Evolutionary conservation across 108 stramenopile genomes (phyloP).

Genomic region (Epipyxis sp.): DNA sequence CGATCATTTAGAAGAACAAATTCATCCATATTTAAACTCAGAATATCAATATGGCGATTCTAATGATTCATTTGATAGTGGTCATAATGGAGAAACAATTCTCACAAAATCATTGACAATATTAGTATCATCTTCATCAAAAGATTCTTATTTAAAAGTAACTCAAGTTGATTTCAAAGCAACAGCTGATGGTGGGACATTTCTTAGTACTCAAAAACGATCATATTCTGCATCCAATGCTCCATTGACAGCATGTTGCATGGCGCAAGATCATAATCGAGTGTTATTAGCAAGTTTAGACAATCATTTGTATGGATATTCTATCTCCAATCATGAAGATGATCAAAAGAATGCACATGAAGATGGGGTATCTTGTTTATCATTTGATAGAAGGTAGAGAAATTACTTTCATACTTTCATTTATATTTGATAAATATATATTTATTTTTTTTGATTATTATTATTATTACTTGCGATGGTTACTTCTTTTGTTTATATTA

Average conservation of each 20-base stretch:
- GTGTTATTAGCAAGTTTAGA: conserved; percentile 15
- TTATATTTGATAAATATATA: conserved; percentile 34
- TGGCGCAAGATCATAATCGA: not conserved
- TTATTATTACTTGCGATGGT: conserved; percentile 36
- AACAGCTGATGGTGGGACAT: no score
- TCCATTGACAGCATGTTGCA: not conserved
- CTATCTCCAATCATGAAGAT: not conserved
- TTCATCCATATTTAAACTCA: not conserved
- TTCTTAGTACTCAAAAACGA: not conserved
- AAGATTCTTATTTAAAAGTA: no score
- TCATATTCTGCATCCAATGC: not conserved
- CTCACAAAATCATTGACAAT: not conserved
- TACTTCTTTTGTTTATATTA: not conserved
- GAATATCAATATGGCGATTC: not conserved
- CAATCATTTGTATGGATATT: conserved; percentile 6
- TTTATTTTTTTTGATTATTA: conserved; percentile 39
- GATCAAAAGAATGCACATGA: conserved; percentile 7
- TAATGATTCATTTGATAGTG: not conserved
- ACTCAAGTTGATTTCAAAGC: no score
- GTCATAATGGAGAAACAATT: not conserved
- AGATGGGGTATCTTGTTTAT: conserved; percentile 37
- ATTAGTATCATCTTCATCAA: no score
- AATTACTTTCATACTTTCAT: conserved; percentile 38
- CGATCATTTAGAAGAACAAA: not conserved
- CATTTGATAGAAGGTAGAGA: conserved; percentile 39